These are phyloP conservation scores for Leccinum ponderosum DNA, from an alignment of 1,284 basidiomycete genomes.

Conservation along the genomic window DNA sequence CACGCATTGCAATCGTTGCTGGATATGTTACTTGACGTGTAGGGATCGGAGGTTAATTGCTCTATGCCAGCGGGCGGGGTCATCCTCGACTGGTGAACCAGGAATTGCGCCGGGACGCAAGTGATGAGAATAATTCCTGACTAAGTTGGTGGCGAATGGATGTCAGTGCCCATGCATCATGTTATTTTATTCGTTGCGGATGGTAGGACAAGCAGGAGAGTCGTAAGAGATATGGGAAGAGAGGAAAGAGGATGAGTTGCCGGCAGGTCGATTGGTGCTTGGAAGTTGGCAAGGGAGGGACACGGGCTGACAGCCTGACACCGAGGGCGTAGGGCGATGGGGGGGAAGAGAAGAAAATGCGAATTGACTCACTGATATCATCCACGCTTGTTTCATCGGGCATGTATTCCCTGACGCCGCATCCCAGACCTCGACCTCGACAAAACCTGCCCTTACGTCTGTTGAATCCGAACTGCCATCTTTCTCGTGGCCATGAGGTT, in stretches of 20 bases:
- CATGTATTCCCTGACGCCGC: conserved; percentile 66
- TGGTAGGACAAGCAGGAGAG: conserved; percentile 27
- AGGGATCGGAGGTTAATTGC: conserved; percentile 2
- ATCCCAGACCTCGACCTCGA: conserved; percentile 59
- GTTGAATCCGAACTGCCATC: conserved; percentile 35
- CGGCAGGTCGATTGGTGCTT: conserved; percentile 26
- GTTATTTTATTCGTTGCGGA: conserved; percentile 23
- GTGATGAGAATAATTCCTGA: conserved; percentile 87
- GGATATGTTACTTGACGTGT: conserved; percentile 46
- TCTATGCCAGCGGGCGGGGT: conserved; percentile 1
- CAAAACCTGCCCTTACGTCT: conserved; percentile 50
- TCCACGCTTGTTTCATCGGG: conserved; percentile 63
- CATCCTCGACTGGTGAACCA: conserved; percentile 9
- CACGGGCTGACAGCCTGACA: conserved; percentile 1
- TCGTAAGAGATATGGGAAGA: conserved; percentile 21
- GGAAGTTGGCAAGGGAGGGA: conserved; percentile 9
- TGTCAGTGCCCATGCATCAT: conserved; percentile 48
- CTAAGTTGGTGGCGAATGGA: conserved; percentile 85
- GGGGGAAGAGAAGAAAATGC: conserved; percentile 19
- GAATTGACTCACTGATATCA: conserved; percentile 68
- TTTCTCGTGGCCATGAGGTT: conserved; percentile 6
- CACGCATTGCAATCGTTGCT: conserved; percentile 65
- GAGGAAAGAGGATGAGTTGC: conserved; percentile 27
- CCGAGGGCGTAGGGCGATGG: conserved; percentile 18
- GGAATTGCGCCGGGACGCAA: conserved; percentile 52